A percentile compares a stretch with the other conserved stretches of the same genome.
phyloP scores from a whole-genome alignment of 2,329 filamentous ascomycete genomes.

The Hypoxylon sp. region DNA sequence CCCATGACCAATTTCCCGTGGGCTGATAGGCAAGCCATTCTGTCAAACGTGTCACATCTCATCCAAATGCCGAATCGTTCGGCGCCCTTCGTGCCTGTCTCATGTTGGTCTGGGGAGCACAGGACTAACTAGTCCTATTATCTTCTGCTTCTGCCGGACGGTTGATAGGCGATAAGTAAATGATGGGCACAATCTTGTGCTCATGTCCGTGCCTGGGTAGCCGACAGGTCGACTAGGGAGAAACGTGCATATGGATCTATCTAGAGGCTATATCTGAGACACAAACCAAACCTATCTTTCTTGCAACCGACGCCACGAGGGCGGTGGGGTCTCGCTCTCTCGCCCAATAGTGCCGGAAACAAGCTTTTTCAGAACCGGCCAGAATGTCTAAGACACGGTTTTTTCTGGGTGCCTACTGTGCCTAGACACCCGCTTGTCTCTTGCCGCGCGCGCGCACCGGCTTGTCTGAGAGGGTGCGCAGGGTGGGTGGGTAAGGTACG shows the following conservation, averaged over 20 bases:
- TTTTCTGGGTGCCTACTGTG: slow-evolving; percentile 1
- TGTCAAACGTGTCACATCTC: neutral
- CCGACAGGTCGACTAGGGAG: neutral
- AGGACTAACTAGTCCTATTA: neutral
- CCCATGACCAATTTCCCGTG: neutral
- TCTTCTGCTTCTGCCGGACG: slow-evolving; percentile 3
- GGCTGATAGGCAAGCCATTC: neutral
- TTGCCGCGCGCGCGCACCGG: slow-evolving; percentile 14
- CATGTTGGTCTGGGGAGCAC: slow-evolving; percentile 7
- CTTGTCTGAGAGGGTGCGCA: neutral
- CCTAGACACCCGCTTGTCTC: slow-evolving; percentile 19
- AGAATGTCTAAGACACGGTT: slow-evolving; percentile 11
- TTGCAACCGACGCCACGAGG: slow-evolving; percentile 22
- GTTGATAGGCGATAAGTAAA: slow-evolving; percentile 18
- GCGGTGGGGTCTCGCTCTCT: neutral
- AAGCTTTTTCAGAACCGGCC: slow-evolving; percentile 13
- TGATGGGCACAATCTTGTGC: slow-evolving; percentile 5
- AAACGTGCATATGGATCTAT: slow-evolving; percentile 18
- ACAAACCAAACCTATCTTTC: slow-evolving; percentile 10
- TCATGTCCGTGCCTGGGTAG: neutral
- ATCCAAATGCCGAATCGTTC: neutral
- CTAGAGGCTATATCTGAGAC: slow-evolving; percentile 13
- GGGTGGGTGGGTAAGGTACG: no score
- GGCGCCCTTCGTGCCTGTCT: slow-evolving; percentile 15
- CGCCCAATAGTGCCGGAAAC: slow-evolving; percentile 4